Conservation (phyloP, 139 green algal genomes). For the Chlorella vulgaris region DNA sequence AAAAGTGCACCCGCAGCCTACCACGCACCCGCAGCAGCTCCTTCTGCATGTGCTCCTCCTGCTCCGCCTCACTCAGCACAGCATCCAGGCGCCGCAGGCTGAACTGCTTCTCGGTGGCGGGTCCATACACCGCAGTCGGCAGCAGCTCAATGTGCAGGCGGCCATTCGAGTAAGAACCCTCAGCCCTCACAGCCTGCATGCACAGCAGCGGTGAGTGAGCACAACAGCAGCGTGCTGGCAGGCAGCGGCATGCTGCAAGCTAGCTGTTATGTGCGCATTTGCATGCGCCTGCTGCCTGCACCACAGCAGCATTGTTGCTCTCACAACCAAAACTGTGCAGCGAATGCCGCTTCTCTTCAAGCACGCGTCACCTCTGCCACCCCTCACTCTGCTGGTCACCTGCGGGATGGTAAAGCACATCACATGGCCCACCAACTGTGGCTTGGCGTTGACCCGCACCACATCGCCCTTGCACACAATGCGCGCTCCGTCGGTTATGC, state of each 20-base stretch:
- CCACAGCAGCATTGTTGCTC: too few species aligned
- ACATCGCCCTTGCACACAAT: slow-evolving; percentile 56
- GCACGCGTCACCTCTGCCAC: neutral
- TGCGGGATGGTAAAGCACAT: slow-evolving; percentile 63
- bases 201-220: neutral
- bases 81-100: slow-evolving; percentile 64
- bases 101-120: slow-evolving; percentile 36
- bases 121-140: slow-evolving; percentile 64
- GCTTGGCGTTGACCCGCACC: slow-evolving; percentile 66
- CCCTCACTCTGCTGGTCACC: neutral
- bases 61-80: slow-evolving; percentile 45
- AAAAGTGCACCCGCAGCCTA: neutral
- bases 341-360: too few species aligned
- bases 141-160: slow-evolving; percentile 61
- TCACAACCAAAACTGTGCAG: too few species aligned
- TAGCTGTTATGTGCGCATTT: too few species aligned
- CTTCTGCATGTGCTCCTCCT: slow-evolving; percentile 43
- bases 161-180: slow-evolving; percentile 59
- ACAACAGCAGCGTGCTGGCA: too few species aligned
- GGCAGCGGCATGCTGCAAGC: too few species aligned
- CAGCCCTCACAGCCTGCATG: slow-evolving; percentile 41
- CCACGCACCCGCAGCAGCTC: slow-evolving; percentile 63
- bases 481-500: slow-evolving; percentile 51
- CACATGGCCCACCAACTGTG: slow-evolving; percentile 57
- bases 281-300: too few species aligned